Evolutionary conservation across 2,329 filamentous ascomycete species (phyloP).

Genomic region (Sporothrix mexicana): DNA sequence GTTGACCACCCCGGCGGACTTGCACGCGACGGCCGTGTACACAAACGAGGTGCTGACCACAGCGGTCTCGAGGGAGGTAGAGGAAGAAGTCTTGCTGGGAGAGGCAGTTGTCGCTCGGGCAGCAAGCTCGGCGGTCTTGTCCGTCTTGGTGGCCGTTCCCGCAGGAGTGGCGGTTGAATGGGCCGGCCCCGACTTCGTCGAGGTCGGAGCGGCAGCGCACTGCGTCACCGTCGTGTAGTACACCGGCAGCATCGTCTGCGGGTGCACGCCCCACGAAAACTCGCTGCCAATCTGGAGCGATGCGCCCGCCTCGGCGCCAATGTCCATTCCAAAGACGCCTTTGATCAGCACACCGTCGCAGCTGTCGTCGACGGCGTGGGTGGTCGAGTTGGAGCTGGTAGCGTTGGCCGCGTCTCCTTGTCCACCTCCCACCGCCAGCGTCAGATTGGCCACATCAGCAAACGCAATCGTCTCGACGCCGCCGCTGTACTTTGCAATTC

Average conservation of each 20-base stretch:
- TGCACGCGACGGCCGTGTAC: constrained; percentile 54
- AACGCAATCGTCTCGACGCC: constrained; percentile 58
- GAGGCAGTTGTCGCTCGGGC: not conserved
- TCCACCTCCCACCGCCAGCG: constrained; percentile 54
- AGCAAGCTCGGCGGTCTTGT: not conserved
- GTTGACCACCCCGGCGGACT: constrained; percentile 50
- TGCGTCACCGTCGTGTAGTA: constrained; percentile 58
- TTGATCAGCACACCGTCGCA: constrained; percentile 54
- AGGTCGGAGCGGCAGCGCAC: constrained; percentile 39
- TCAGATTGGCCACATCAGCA: constrained; percentile 60
- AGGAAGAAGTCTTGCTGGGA: constrained; percentile 35
- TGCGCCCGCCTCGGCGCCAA: constrained; percentile 62
- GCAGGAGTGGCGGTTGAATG: constrained; percentile 37
- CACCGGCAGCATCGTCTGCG: constrained; percentile 55
- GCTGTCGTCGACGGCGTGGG: constrained; percentile 30
- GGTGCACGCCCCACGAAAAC: constrained; percentile 56
- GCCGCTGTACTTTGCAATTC: constrained; percentile 44
- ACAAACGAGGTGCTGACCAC: constrained; percentile 50
- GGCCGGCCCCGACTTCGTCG: constrained; percentile 42
- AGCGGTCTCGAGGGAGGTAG: constrained; percentile 41
- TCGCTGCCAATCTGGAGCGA: constrained; percentile 51
- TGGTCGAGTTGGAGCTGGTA: not conserved
- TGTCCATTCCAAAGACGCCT: constrained; percentile 57
- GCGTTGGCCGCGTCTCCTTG: no score
- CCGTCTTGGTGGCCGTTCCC: constrained; percentile 15